Base-by-base conservation (phyloP, 208 protist species). In the Leishmania major region DNA sequence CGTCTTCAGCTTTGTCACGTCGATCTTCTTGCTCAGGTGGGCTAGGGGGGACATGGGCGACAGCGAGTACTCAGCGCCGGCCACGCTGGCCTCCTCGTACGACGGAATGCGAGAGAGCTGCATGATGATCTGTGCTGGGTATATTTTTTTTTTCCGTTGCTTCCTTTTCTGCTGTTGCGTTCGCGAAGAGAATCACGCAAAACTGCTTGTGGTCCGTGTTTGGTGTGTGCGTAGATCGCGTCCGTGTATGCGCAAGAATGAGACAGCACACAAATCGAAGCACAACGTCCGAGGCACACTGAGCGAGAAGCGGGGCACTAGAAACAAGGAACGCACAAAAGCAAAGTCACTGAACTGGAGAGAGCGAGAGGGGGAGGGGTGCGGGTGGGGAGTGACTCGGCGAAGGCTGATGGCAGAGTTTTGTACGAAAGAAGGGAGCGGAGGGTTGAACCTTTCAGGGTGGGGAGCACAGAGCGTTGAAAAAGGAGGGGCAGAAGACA, bases 1-100 rank as follows among this genome's bases (percentile, higher is more conserved):
- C 40, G 94, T 97, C 84, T 95, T 94, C 82, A 91, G 94, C 88
- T 98, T 98, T 79, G 81, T 89, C 82, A 88, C 87, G 82, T 97
- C 95, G 28, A 97, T 95, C 78, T 92, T 85, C 82, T 90, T 84
- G 70, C 86, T 86, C 37, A 86, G 66, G 57, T 79, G 77, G 25
- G 43, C 10, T n/a, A 82, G 62, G 0, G 77, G 77, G 19, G 83
- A 85, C 82, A 85, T 81, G 60, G 82, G 77, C 28, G 83, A 85
- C 51, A 85, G 70, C 25, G 77, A 35, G 75, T 86, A 82, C 31
- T 79, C 83, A 15, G 40, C 78, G 11, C 72, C 78, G 76, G 78
- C 83, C 83, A 86, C 82, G 74, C 83, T 86, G 53, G 83, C 83
- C 66, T 86, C 83, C 70, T 86, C 83, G 83, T 86, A 86, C n/a